Evolutionary conservation across 129 eudicot species (phyloP), one percentile per base, ranked within the genome.

Genomic region (Mikania micrantha): DNA sequence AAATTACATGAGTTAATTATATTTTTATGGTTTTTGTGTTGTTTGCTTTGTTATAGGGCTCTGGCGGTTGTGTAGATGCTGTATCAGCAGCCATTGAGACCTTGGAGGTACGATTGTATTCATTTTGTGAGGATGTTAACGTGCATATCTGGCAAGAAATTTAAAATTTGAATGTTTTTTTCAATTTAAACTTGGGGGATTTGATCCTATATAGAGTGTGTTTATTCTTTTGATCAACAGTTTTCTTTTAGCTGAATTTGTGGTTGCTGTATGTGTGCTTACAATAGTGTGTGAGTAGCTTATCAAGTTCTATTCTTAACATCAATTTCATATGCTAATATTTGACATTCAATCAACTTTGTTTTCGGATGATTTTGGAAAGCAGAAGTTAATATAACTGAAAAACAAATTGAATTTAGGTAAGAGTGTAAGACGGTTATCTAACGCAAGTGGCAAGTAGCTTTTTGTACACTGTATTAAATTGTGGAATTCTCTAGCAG

Each of bases 21-120:
- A 7, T 12, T 38, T 39, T 52, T 38, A 67, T 48, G 57, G 27
- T 63, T 72, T 56, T 60, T 68, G 13, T 66, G 53, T 28, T 39
- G 11, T 47, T 65, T 32, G 49, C 29, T 69, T 40, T 54, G 44
- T 68, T 21, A 48, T 62, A 91, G 97, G 88, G 83, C 20, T 67
- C 85, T 4, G 85, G 95, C 47, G 79, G 84, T 74, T 86, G 95
- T 74, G 69, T 87, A 24, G 99, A 94, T 75, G 97, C 97, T 70
- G 99, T 87, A 38, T 78, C 73, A 8, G 90, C 92, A 36, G 94
- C 97, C 38, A 77, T 94, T 74, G 82, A 74, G 75, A 78, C 81
- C 12, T 77, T 94, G 78, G 97, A 94, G 97, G 99, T 94, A 80
- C 32, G 77, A 15, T 34, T 19, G 38, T 49, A 38, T 53, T 49